Evolutionary conservation across 2,329 filamentous ascomycete species (phyloP).

Genomic region (Didymella keratinophila): DNA sequence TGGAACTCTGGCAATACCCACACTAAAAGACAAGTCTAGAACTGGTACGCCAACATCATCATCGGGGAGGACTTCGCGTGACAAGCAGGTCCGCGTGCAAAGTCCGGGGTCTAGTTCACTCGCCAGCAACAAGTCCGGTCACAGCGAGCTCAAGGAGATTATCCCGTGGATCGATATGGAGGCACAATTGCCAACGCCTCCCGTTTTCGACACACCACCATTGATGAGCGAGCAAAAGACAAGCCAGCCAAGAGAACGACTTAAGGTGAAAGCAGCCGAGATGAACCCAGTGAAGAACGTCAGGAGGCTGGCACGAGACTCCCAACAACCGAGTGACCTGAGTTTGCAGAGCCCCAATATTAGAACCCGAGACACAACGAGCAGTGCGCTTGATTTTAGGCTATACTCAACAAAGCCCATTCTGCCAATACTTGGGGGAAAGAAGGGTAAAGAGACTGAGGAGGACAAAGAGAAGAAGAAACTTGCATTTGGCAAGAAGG

Average conservation of each 20-base stretch:
- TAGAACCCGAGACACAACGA: background rate
- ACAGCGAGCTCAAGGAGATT: conserved; percentile 5
- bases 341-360: background rate
- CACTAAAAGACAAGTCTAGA: background rate
- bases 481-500: background rate
- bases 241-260: background rate
- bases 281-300: conserved; percentile 10
- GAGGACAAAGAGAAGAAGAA: background rate
- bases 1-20: background rate
- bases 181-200: background rate
- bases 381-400: background rate
- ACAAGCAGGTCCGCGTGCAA: background rate
- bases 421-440: background rate
- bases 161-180: conserved; percentile 16
- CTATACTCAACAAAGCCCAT: background rate
- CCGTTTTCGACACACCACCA: background rate
- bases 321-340: background rate
- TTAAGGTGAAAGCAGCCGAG: conserved; percentile 2
- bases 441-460: background rate
- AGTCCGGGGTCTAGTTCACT: background rate
- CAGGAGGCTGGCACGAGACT: conserved; percentile 1
- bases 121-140: background rate
- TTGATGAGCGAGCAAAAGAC: background rate
- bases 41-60: background rate
- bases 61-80: background rate